Base-by-base conservation (phyloP, 176 grass and related monocot genomes). In the Rhipidocladum racemiflorum region DNA sequence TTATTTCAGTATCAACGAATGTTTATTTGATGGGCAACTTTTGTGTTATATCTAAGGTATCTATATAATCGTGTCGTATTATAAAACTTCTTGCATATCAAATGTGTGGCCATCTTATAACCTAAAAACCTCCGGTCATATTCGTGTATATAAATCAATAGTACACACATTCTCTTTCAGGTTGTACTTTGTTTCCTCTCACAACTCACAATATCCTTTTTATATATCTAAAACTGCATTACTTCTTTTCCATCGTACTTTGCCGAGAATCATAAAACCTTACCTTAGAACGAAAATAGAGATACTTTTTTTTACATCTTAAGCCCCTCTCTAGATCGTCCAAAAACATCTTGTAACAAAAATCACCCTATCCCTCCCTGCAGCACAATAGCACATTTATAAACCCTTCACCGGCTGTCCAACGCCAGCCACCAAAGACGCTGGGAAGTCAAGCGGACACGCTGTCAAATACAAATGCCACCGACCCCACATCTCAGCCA, bases 361-460 rank as follows among this genome's bases (percentile, higher is more conserved):
- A 53, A 34, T 4, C 46, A n/a, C 7, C 25, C 1, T 61, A 2
- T n/a, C n/a, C n/a, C n/a, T 61, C 27, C 6, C 5, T 9, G 13
- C 23, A 48, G 2, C 69, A 32, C 4, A 35, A 18, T 11, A n/a
- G 30, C 48, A 0, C 6, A 10, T 6, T 64, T 51, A 24, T 50
- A 25, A 35, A 43, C 53, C 30, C 44, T 44, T 43, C 57, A 45
- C 18, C 35, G 34, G 30, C 30, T 43, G 36, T 21, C 56, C 76
- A 18, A 11, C 23, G 0, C 55, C 53, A 50, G 51, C 60, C 32
- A 59, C 17, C 7, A 15, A 51, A 24, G 54, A 12, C 69, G 29
- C 42, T 49, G 20, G 23, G 7, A 50, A 77, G 61, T 39, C 70
- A 85, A 61, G 25, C 62, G 32, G 55, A 84, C 64, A 75, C 53